Base-by-base conservation (phyloP, 345 rosid genomes). In the Salix brachista region DNA sequence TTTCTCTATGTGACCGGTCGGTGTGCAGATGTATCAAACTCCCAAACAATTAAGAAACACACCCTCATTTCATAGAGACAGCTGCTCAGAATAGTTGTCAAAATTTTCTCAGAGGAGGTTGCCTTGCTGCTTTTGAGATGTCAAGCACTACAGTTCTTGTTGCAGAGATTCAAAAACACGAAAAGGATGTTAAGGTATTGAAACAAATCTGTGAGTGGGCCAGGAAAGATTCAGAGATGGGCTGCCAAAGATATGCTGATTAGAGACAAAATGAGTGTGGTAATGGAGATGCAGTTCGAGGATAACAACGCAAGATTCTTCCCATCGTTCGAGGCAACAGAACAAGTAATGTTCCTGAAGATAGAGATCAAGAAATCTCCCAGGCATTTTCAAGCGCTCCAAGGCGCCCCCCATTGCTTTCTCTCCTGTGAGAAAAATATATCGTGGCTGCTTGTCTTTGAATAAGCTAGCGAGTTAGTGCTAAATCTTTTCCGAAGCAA, bases 1-100 rank as follows among this genome's bases (percentile, higher is more conserved):
- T 87, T 77, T 73, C 86, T 90, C 8, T 90, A 75, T 41, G 89
- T 89, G 50, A 87, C 85, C 0, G 91, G 94, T 1, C 82, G 92
- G 26, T 85, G 91, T 70, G 46, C 80, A 8, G 92, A 90, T 71
- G 77, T 79, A 84, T 89, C 19, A 83, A 77, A 42, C 84, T 83
- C 28, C 60, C 44, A 23, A 84, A 76, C 69, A 70, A 60, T 6
- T 76, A 68, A 72, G 84, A 78, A 39, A 80, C 79, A 9, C 92
- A 86, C 73, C 86, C 92, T 41, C 94, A 90, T 81, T 85, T 84
- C 82, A 72, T 90, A 34, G 91, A 90, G 71, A 75, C 86, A 0
- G 73, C 88, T 0, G 91, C 91, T 60, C 81, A 83, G 18, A 73
- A 70, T 14, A 66, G 84, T 16, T 84, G 81, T 64, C 86, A 84